Conservation (phyloP, 805 yeast genomes). For the Candida ipomoeae region DNA sequence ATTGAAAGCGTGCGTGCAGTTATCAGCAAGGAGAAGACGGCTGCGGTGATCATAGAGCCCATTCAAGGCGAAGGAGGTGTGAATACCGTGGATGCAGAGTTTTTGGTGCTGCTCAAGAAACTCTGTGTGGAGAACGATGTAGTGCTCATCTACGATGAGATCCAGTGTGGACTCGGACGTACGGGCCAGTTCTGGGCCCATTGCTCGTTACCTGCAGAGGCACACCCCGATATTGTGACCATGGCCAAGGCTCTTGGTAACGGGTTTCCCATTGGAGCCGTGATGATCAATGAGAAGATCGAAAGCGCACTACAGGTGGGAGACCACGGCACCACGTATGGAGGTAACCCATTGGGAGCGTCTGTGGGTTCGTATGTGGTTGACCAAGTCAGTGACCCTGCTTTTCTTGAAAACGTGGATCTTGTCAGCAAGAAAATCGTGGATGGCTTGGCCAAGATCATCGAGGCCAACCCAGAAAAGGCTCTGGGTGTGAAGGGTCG, state of each 20-base stretch:
- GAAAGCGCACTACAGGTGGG: slow-evolving; percentile 76
- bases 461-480: slow-evolving; percentile 53
- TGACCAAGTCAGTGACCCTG: slow-evolving; percentile 55
- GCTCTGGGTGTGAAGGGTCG: slow-evolving; percentile 77
- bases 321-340: slow-evolving; percentile 97
- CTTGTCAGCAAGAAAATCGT: slow-evolving; percentile 56
- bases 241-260: slow-evolving; percentile 96
- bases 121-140: slow-evolving; percentile 69
- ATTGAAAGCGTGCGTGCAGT: slow-evolving; percentile 53
- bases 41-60: slow-evolving; percentile 95
- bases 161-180: slow-evolving; percentile 95
- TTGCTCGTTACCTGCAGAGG: slow-evolving; percentile 62
- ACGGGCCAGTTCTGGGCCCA: slow-evolving; percentile 95
- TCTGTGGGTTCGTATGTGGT: slow-evolving; percentile 77
- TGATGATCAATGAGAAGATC: slow-evolving; percentile 77
- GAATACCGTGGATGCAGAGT: slow-evolving; percentile 59
- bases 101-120: slow-evolving; percentile 59
- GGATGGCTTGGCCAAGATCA: slow-evolving; percentile 46
- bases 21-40: slow-evolving; percentile 57
- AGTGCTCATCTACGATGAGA: slow-evolving; percentile 85
- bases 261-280: slow-evolving; percentile 95
- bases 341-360: slow-evolving; percentile 93
- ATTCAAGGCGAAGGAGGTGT: slow-evolving; percentile 99
- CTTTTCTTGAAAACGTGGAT: slow-evolving; percentile 58
- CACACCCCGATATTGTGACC: slow-evolving; percentile 92